Conservation (phyloP, 225 moss, liverwort and hornwort species). For the Pseudisothecium myosuroides region DNA sequence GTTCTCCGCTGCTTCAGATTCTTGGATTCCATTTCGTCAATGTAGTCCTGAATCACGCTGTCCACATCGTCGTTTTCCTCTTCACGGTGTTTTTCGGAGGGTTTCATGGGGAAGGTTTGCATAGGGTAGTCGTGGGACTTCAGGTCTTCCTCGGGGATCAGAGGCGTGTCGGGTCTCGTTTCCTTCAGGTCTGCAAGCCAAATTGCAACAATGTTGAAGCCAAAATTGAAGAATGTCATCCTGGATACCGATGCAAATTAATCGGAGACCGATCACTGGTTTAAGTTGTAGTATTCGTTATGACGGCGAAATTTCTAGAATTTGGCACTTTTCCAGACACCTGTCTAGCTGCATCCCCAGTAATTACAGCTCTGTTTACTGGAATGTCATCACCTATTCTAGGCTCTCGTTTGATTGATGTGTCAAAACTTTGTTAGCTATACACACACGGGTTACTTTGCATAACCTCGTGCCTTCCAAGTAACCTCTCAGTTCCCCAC, state of each 20-base stretch:
- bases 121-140: slow-evolving; percentile 7
- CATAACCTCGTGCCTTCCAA: background rate
- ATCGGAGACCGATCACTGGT: background rate
- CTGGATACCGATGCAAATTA: background rate
- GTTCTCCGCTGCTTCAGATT: background rate
- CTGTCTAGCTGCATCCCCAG: background rate
- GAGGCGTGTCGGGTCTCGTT: background rate
- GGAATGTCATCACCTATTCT: background rate
- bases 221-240: background rate
- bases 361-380: background rate
- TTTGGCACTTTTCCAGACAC: background rate
- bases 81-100: background rate
- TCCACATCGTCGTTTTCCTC: background rate
- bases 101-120: background rate
- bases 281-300: background rate
- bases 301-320: background rate
- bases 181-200: background rate
- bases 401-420: background rate
- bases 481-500: background rate
- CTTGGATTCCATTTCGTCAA: background rate
- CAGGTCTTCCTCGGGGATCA: background rate
- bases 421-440: background rate
- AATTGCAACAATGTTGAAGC: background rate
- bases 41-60: slow-evolving; percentile 4
- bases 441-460: background rate